Conservation (phyloP, 208 protist species). For the Phytomonas sp. region DNA sequence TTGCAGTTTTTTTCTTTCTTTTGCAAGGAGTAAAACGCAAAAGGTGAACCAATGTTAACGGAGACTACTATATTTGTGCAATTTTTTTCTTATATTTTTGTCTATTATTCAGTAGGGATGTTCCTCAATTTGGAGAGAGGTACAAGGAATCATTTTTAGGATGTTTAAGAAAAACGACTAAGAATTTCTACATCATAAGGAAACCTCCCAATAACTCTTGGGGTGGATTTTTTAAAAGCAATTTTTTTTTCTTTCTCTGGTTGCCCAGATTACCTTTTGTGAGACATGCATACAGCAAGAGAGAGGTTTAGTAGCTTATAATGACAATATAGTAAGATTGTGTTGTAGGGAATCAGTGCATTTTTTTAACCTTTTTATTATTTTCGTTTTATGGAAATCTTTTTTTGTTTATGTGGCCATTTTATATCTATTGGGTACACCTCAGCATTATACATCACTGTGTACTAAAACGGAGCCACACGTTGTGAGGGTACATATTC, state of each 20-base stretch:
- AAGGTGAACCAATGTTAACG: conserved; percentile 13
- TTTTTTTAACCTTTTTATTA: conserved; percentile 11
- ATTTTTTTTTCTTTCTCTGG: background rate
- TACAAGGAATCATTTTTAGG: background rate
- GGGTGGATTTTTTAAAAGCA: background rate
- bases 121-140: background rate
- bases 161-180: background rate
- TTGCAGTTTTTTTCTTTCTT: background rate
- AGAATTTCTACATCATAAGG: background rate
- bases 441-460: background rate
- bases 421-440: background rate
- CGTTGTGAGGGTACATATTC: background rate
- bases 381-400: conserved; percentile 4
- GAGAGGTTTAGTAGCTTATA: conserved; percentile 8
- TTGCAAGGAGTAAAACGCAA: background rate
- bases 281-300: background rate
- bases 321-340: conserved; percentile 14
- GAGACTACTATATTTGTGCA: conserved; percentile 5
- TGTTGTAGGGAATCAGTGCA: background rate
- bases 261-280: background rate
- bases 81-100: conserved; percentile 13
- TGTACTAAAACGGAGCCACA: background rate
- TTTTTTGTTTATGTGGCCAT: background rate
- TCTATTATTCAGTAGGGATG: background rate
- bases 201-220: background rate